Evolutionary conservation across 2,329 filamentous ascomycete species (phyloP).

Genomic region (Aspergillus candidus): DNA sequence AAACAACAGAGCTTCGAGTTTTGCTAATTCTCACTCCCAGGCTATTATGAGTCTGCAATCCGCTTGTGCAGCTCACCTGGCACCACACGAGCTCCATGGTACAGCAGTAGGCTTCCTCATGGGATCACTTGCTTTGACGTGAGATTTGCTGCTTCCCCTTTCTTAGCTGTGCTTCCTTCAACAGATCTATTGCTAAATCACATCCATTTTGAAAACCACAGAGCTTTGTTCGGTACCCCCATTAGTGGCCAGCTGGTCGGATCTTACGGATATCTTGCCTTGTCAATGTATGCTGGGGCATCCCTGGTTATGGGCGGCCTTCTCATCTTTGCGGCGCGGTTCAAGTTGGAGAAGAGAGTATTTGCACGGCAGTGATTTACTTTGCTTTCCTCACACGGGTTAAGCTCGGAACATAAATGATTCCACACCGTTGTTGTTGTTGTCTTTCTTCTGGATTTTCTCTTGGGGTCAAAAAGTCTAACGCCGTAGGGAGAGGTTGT

Average conservation of each 20-base stretch:
- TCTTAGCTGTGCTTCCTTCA: too few relatives aligned
- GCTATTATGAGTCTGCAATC: slow-evolving; percentile 2
- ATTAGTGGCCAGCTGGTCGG: neutral
- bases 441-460: too few relatives aligned
- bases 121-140: neutral
- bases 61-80: slow-evolving; percentile 1
- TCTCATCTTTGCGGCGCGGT: too few relatives aligned
- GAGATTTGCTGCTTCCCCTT: neutral
- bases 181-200: neutral
- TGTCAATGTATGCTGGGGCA: slow-evolving; percentile 1
- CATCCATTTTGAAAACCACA: neutral
- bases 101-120: neutral
- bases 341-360: too few relatives aligned
- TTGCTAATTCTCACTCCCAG: neutral
- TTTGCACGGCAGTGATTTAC: too few relatives aligned
- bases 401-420: too few relatives aligned
- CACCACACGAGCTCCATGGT: neutral
- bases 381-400: too few relatives aligned
- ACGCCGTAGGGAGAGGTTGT: too few relatives aligned
- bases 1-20: neutral
- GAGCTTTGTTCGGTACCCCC: neutral
- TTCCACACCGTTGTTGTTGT: too few relatives aligned
- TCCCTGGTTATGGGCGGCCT: too few relatives aligned
- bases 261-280: neutral
- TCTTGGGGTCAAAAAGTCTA: too few relatives aligned